Evolutionary conservation across 139 green algal species (phyloP), one percentile per base, ranked within the genome.

Genomic region (Picochlorum sp.): DNA sequence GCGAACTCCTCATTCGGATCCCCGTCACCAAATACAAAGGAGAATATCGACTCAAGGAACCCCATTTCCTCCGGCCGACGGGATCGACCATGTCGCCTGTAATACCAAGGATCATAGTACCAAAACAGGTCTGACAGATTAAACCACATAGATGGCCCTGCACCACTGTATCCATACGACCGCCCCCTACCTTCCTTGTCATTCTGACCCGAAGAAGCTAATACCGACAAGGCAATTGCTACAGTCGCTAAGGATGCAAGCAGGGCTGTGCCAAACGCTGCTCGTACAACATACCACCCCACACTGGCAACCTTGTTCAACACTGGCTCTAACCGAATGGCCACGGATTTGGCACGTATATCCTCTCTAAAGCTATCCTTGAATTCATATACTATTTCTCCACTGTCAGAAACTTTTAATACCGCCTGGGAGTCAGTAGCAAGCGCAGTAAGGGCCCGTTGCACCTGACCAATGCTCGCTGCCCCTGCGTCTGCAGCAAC

Each of bases 21-120:
- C 0, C 91, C 91, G 68, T 98, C 91, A 0, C 91, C 91, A 79
- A 98, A 97, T 35, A 98, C 91, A 65, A 95, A 97, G 3, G 70
- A 86, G 68, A 97, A 97, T 24, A 96, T 77, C 4, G 80, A 56
- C 72, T 96, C 83, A 31, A 94, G 60, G 43, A 96, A 95, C 44
- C 65, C 85, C 69, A 94, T 80, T 36, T 45, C 28, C 33, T 51
- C 25, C 5, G 16, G 24, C 14, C 33, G 13, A 22, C 9, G 7
- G 14, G 20, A 49, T 28, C 20, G 18, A 10, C n/a, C 14, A 20
- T 13, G 10, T 18, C 74, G 40, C 35, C 64, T 47, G 40, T 79
- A 71, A 67, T 91, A 91, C 61, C 75, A 78, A 3, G 84, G 84
- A 61, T 45, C 58, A 33, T 43, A 65, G 29, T 55, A 68, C 50